phyloP scores from a whole-genome alignment of 2,329 filamentous ascomycete species.

The Akanthomyces uredinophilus region DNA sequence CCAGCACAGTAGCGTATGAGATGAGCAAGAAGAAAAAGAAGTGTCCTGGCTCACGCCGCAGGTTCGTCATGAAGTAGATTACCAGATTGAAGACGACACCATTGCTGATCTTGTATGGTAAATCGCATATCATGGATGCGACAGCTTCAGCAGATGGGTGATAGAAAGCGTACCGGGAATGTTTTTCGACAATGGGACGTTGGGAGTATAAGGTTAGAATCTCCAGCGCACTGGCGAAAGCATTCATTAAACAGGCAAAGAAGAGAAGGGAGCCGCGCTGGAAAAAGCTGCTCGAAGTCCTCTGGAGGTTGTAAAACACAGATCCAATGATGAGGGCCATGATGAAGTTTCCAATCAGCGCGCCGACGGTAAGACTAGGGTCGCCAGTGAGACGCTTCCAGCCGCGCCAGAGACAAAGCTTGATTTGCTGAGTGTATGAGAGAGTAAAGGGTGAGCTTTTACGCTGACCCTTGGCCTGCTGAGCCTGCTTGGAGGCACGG shows the following conservation, averaged over 20 bases:
- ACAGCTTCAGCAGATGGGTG: constrained; percentile 87
- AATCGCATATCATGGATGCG: constrained; percentile 77
- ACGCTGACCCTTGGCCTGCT: constrained; percentile 56
- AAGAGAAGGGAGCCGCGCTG: constrained; percentile 75
- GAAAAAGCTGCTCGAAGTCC: constrained; percentile 68
- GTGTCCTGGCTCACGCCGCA: constrained; percentile 65
- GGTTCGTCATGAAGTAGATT: constrained; percentile 82
- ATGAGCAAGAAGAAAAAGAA: constrained; percentile 87
- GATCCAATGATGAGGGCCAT: constrained; percentile 74
- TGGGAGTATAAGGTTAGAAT: constrained; percentile 84
- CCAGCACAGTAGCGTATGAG: constrained; percentile 65
- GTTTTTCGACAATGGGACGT: constrained; percentile 89
- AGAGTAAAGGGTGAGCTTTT: constrained; percentile 76
- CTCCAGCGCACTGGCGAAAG: constrained; percentile 75
- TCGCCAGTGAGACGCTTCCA: constrained; percentile 74
- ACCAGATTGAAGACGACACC: constrained; percentile 70
- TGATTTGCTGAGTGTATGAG: constrained; percentile 68
- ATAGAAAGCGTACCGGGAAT: constrained; percentile 79
- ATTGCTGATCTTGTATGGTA: constrained; percentile 81
- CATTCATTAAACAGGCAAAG: constrained; percentile 83
- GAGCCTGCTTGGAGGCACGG: constrained; percentile 47
- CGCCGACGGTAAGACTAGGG: constrained; percentile 64
- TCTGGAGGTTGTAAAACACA: constrained; percentile 72
- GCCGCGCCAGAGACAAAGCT: constrained; percentile 75
- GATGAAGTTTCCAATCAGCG: constrained; percentile 65